Evolutionary conservation across 2,329 filamentous ascomycete genomes (phyloP).

Genomic region (Geosmithia flava): DNA sequence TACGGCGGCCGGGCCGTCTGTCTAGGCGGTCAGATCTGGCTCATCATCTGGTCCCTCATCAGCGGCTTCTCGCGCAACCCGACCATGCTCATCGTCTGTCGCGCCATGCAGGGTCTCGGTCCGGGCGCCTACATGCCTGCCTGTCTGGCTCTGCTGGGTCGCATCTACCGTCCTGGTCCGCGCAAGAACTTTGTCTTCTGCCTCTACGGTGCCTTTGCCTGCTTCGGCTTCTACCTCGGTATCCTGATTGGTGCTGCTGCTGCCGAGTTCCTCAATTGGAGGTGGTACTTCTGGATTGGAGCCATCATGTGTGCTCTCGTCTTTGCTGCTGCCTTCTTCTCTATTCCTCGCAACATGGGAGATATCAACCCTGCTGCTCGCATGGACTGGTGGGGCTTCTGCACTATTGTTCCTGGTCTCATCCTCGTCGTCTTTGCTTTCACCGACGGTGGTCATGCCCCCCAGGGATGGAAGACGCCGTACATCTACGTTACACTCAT

Average conservation of each 20-base stretch:
- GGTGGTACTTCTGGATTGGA: conserved; percentile 62
- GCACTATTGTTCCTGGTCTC: conserved; percentile 50
- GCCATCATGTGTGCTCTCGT: conserved; percentile 27
- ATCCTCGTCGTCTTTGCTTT: conserved; percentile 64
- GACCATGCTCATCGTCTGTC: conserved; percentile 60
- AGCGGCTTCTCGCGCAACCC: conserved; percentile 57
- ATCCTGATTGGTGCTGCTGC: conserved; percentile 55
- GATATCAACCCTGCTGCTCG: conserved; percentile 10
- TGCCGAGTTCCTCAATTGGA: conserved; percentile 48
- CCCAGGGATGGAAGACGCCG: conserved; percentile 58
- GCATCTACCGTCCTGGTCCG: conserved; percentile 55
- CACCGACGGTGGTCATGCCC: conserved; percentile 59
- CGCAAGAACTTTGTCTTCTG: conserved; percentile 57
- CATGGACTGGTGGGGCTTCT: conserved; percentile 60
- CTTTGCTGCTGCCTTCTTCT: conserved; percentile 27
- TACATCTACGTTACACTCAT: conserved; percentile 57
- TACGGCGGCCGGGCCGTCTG: conserved; percentile 51
- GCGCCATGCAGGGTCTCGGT: conserved; percentile 63
- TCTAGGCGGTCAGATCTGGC: conserved; percentile 48
- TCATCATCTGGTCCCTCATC: conserved; percentile 55
- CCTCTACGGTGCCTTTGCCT: conserved; percentile 45
- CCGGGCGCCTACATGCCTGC: conserved; percentile 61
- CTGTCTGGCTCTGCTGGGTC: conserved; percentile 57
- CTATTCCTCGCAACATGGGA: conserved; percentile 22
- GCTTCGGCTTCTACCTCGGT: conserved; percentile 48